Base-by-base conservation (phyloP, 2,329 filamentous ascomycete species). In the Monilinia vaccinii-corymbosi region DNA sequence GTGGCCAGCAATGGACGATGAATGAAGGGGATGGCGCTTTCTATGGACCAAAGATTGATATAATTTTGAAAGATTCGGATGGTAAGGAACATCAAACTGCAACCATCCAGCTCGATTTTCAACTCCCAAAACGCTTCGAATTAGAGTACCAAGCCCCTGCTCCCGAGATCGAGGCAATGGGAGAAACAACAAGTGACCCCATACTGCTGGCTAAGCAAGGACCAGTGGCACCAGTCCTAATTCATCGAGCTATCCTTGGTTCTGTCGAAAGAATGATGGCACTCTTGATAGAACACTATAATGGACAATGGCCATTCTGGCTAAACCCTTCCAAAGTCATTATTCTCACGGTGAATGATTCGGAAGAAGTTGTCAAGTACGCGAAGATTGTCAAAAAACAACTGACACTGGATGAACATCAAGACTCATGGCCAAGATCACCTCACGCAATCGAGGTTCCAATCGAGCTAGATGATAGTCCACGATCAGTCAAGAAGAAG, bases 41-140 rank as follows among this genome's bases (percentile, higher is more conserved):
- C 70, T 96, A 96, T 69, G 91, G 91, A 0, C 91, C 91, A 36
- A 96, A 96, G 75, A 96, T 96, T 65, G 91, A 96, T 70, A 88
- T 96, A 48, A 84, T 95, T 44, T 74, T 96, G 49, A 83, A 81
- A 62, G 91, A 95, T 70, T 86, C 87, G 1, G 82, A 89, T 68
- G 89, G 89, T 9, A 95, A 93, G 70, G 88, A 91, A 68, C 91
- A 95, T 70, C 91, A 96, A 71, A 89, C 91, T 3, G 91, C 90
- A 3, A 95, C 91, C 0, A 87, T 96, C 55, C 91, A 96, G 75
- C 81, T 96, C 32, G 91, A 96, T 72, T 95, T 96, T 72, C 91
- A 96, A 73, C 79, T 96, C 2, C 91, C 91, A 1, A 88, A 89
- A 70, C 83, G 90, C 14, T 96, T 96, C 70, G 83, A 83, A 49